Base-by-base conservation (phyloP, 352 stramenopile species). In the Phytophthora uliginosa region DNA sequence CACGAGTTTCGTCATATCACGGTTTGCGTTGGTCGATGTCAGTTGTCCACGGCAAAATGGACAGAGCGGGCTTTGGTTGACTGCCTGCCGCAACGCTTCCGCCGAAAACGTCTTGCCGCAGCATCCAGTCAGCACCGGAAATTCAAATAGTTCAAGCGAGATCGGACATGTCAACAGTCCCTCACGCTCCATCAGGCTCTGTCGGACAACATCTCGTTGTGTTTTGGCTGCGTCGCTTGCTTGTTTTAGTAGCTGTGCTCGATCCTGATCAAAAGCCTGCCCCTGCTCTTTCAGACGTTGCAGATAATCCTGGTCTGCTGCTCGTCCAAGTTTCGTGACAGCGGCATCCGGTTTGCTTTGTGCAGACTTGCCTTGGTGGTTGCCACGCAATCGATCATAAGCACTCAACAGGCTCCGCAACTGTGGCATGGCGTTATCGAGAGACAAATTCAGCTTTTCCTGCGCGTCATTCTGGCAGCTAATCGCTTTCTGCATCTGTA, bases 51-150 rank as follows among this genome's bases (percentile, higher is more conserved):
- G 57, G 52, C 66, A 73, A 38, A 73, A 54, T 33, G 66, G 66
- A n/a, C 66, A 73, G 2, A 38, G 9, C 2, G 57, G 24, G 7
- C 33, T 63, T 20, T 34, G n/a, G 0, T 7, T 58, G 17, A 62
- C 18, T 12, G 57, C 48, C 34, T 68, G 50, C 8, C 20, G 26
- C 8, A 73, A 26, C n/a, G 20, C 34, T 2, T 51, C 40, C 2
- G 38, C 48, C 2, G 66, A 73, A 57, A 73, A 68, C 1, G 57
- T 73, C 20, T 73, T 73, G 4, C 66, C 58, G 48, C 58, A 73
- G 52, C 66, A 73, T n/a, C 28, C 26, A 24, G 58, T 54, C 2
- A 64, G 47, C n/a, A 73, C 66, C 15, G 66, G 66, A 13, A 51
- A 20, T 6, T 67, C 59, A 28, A 73, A 63, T 15, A 73, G 28